A percentile compares a stretch with the other conserved stretches of the same genome.
These are phyloP conservation scores for Ceratobasidium sp. DNA, from an alignment of 1,284 basidiomycete species.

Conservation along the genomic window DNA sequence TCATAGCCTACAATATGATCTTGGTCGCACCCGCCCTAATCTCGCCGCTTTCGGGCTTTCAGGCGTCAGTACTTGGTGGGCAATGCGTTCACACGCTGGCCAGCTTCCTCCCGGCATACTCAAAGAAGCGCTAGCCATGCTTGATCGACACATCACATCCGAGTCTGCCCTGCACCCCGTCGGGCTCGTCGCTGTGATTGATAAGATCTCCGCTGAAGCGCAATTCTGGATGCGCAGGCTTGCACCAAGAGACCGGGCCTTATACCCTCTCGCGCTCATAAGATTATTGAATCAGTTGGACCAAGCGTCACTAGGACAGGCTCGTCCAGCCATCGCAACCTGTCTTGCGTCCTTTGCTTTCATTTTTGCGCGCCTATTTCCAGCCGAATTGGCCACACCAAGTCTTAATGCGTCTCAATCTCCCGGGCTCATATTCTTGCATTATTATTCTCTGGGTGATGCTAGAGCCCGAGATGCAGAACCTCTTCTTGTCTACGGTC, in stretches of 20 bases:
- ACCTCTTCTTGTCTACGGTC: constrained; percentile 27
- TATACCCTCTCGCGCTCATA: constrained; percentile 15
- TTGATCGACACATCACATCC: constrained; percentile 12
- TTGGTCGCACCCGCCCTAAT: constrained; percentile 14
- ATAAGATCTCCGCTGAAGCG: constrained; percentile 15
- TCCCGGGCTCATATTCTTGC: constrained; percentile 19
- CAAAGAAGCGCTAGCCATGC: constrained; percentile 23
- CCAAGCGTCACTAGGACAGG: constrained; percentile 19
- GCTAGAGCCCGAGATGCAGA: constrained; percentile 25
- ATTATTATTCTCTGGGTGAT: constrained; percentile 15
- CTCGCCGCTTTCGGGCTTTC: constrained; percentile 24
- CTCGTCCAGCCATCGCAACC: constrained; percentile 25
- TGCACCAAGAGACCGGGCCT: constrained; percentile 12
- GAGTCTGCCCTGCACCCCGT: constrained; percentile 21
- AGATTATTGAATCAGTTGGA: constrained; percentile 17
- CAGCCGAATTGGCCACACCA: neutral
- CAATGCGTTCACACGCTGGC: constrained; percentile 18
- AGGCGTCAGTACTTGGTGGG: constrained; percentile 31
- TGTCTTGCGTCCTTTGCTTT: constrained; percentile 24
- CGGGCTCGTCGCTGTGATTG: constrained; percentile 25
- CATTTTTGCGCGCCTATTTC: neutral
- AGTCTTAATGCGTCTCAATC: neutral
- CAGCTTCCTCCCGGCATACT: constrained; percentile 27
- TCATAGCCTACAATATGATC: constrained; percentile 33
- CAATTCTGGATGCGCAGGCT: constrained; percentile 22